Percentiles rank a stretch among this genome's conserved stretches.
Conservation (phyloP, 2,329 filamentous ascomycete species). For the Chlorencoelia australis region DNA sequence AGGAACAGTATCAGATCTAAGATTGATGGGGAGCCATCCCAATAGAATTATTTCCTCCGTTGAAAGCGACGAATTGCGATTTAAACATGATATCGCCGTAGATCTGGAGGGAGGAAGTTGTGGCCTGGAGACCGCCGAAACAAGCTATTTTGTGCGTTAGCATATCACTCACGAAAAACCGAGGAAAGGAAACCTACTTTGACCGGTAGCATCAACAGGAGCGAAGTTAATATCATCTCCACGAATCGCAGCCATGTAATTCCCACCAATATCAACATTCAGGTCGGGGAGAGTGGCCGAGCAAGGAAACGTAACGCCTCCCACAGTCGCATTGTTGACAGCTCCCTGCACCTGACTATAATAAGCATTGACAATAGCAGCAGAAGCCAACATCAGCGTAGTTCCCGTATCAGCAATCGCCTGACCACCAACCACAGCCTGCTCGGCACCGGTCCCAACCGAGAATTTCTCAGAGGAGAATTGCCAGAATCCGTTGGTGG, state of each 20-base stretch:
- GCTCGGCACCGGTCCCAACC: conserved; percentile 41
- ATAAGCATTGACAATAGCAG: conserved; percentile 31
- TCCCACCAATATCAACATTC: conserved; percentile 29
- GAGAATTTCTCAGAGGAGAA: conserved; percentile 41
- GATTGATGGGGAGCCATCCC: conserved; percentile 36
- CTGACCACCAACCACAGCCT: conserved; percentile 44
- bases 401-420: conserved; percentile 37
- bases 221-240: conserved; percentile 42
- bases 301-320: conserved; percentile 32
- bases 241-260: conserved; percentile 35
- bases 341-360: conserved; percentile 31
- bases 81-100: conserved; percentile 54
- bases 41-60: conserved; percentile 43
- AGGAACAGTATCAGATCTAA: neutral
- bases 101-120: conserved; percentile 46
- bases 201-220: conserved; percentile 31
- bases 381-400: conserved; percentile 31
- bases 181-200: conserved; percentile 33
- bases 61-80: conserved; percentile 48
- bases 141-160: conserved; percentile 35
- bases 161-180: neutral
- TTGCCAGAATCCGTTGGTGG: conserved; percentile 44
- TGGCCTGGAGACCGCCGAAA: conserved; percentile 59
- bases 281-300: conserved; percentile 27
- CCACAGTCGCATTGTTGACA: conserved; percentile 26